These are phyloP conservation scores for Rhodotorula mucilaginosa DNA, from an alignment of 1,284 basidiomycete species.

Conservation along the genomic window DNA sequence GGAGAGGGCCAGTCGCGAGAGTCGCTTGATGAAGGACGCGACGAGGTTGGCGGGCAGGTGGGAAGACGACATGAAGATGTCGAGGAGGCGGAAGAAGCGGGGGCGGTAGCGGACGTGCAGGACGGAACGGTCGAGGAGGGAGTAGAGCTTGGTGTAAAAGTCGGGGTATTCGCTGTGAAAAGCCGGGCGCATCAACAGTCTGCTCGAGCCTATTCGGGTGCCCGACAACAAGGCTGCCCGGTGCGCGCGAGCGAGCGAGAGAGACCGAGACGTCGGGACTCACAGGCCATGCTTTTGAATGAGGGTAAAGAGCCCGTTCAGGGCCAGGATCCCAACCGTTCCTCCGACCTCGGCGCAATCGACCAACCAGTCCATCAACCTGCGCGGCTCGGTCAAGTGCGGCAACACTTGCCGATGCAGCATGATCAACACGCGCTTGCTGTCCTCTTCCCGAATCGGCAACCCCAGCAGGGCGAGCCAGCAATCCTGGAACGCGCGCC, in stretches of 20 bases:
- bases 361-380: conserved; percentile 93
- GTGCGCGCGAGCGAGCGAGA: background rate
- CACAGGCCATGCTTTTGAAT: conserved; percentile 92
- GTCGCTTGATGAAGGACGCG: conserved; percentile 89
- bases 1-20: conserved; percentile 75
- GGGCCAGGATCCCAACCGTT: conserved; percentile 78
- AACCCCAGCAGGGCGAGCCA: conserved; percentile 46
- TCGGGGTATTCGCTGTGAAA: conserved; percentile 79
- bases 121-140: conserved; percentile 78
- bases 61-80: conserved; percentile 84
- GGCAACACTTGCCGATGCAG: conserved; percentile 83
- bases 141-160: conserved; percentile 92
- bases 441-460: conserved; percentile 46
- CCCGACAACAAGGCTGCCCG: conserved; percentile 5
- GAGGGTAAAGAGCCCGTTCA: conserved; percentile 87
- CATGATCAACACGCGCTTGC: conserved; percentile 66
- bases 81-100: conserved; percentile 89
- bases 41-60: conserved; percentile 84
- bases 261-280: conserved; percentile 46
- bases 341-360: conserved; percentile 83
- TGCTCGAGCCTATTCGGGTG: too few species aligned
- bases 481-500: conserved; percentile 44
- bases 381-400: conserved; percentile 65
- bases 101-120: conserved; percentile 90
- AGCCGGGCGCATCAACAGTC: too few species aligned